Evolutionary conservation across 345 rosid genomes (phyloP).

Genomic region (Excoecaria cochinchinensis): DNA sequence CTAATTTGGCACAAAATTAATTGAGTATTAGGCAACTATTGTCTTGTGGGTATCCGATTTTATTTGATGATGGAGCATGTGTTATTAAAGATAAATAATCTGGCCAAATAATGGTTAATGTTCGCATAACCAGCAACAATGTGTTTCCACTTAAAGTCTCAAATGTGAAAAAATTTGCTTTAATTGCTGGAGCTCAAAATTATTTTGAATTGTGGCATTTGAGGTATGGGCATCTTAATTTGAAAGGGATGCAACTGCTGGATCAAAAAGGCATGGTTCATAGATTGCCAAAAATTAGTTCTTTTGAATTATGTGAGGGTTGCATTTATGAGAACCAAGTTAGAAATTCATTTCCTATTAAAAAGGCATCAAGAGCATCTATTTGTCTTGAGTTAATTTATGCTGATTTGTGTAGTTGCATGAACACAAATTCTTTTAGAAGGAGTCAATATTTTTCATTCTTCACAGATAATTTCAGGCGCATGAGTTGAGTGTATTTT

Average conservation of each 20-base stretch:
- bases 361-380: background rate
- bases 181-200: background rate
- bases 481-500: no score
- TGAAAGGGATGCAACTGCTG: no score
- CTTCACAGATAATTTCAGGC: no score
- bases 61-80: background rate
- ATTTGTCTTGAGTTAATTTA: background rate
- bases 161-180: background rate
- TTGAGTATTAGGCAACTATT: background rate
- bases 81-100: background rate
- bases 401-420: background rate
- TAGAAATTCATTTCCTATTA: background rate
- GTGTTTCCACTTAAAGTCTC: background rate
- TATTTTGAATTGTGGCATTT: conserved; percentile 7
- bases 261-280: no score
- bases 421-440: no score
- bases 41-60: background rate
- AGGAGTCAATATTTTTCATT: no score
- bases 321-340: background rate
- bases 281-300: background rate
- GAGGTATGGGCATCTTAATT: background rate
- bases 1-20: background rate
- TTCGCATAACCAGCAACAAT: background rate
- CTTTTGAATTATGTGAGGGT: background rate
- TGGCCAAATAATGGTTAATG: background rate